Evolutionary conservation across 2,329 filamentous ascomycete species (phyloP).

Genomic region (Aureobasidium sp.): DNA sequence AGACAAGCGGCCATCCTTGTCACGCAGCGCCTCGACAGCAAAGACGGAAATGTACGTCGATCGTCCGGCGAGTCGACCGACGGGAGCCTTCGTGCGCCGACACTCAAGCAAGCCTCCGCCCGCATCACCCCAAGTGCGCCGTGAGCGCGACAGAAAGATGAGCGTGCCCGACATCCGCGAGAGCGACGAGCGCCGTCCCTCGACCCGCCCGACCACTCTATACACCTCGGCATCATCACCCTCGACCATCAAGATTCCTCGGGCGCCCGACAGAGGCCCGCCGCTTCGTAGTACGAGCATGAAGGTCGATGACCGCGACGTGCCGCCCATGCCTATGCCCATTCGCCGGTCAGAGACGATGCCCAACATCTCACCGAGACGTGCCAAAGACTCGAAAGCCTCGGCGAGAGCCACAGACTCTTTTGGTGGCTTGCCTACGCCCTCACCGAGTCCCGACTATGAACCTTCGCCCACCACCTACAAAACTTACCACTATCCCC

Average conservation of each 20-base stretch:
- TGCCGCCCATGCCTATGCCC: conserved; percentile 23
- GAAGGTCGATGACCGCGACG: conserved; percentile 25
- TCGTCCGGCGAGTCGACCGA: conserved; percentile 20
- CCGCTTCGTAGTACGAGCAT: conserved; percentile 25
- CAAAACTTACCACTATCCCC: conserved; percentile 23
- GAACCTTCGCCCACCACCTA: conserved; percentile 8
- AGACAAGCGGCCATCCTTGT: conserved; percentile 23
- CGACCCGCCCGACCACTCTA: conserved; percentile 28
- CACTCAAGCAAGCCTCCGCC: conserved; percentile 24
- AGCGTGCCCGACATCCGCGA: conserved; percentile 11
- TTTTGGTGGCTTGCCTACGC: conserved; percentile 24
- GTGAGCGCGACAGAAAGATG: conserved; percentile 16
- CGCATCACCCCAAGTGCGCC: conserved; percentile 19
- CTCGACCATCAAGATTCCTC: conserved; percentile 24
- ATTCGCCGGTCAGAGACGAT: conserved; percentile 40
- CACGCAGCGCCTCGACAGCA: conserved; percentile 21
- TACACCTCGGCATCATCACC: conserved; percentile 33
- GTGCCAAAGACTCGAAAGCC: conserved; percentile 17
- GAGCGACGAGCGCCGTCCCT: conserved; percentile 10
- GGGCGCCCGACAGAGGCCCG: conserved; percentile 20
- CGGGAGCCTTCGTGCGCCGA: conserved; percentile 23
- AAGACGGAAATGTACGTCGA: conserved; percentile 25
- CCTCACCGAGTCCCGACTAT: conserved; percentile 25
- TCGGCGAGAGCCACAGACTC: conserved; percentile 25
- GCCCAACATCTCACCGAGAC: conserved; percentile 24